Conservation (phyloP, 352 stramenopile species). For the Thalassiosira mediterranea region DNA sequence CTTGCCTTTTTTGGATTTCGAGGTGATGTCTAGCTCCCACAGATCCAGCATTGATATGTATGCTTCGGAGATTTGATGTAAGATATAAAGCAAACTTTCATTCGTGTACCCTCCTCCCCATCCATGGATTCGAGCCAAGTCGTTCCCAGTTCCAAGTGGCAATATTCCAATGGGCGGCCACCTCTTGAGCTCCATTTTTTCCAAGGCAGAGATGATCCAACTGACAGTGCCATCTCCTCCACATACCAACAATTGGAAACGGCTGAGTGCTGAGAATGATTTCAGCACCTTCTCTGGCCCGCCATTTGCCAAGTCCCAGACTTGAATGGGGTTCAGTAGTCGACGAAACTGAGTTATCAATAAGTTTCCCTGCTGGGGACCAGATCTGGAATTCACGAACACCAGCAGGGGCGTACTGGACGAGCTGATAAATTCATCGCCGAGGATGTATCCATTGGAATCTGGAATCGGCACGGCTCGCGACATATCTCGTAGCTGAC, state of each 20-base stretch:
- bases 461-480: constrained; percentile 50
- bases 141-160: constrained; percentile 94
- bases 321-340: constrained; percentile 94
- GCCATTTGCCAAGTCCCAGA: constrained; percentile 93
- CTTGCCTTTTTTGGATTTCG: constrained; percentile 50
- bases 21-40: constrained; percentile 81
- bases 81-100: constrained; percentile 75
- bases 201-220: constrained; percentile 86
- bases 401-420: constrained; percentile 84
- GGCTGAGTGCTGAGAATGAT: constrained; percentile 88
- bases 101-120: constrained; percentile 92
- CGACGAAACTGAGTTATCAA: constrained; percentile 91
- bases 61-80: constrained; percentile 74
- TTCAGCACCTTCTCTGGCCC: constrained; percentile 90
- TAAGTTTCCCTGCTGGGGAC: constrained; percentile 91
- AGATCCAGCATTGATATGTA: constrained; percentile 83
- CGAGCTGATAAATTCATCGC: constrained; percentile 69
- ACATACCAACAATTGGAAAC: constrained; percentile 92
- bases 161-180: constrained; percentile 92
- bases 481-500: constrained; percentile 38
- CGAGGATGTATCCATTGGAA: constrained; percentile 72
- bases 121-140: constrained; percentile 88
- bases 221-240: constrained; percentile 93
- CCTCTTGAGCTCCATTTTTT: constrained; percentile 74
- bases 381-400: constrained; percentile 95